Evolutionary conservation across 495 filamentous ascomycete genomes (phyloP), one percentile per base, ranked within the genome.

Genomic region (Stereocaulon alpinum): DNA sequence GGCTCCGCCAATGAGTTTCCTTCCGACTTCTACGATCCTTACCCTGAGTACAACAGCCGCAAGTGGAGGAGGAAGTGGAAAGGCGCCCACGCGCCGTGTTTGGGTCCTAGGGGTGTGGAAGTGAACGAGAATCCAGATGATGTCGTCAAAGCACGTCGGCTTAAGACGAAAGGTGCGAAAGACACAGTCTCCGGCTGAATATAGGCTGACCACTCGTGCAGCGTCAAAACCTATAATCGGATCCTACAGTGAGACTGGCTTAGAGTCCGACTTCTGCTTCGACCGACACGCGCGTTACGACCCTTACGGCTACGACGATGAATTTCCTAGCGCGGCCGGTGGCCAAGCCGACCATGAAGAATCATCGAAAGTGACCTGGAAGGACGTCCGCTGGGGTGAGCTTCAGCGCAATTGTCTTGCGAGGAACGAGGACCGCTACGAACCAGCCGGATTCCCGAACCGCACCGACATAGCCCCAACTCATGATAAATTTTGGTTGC

Each of bases 331-430:
- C 7, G 34, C 34, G 9, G 34, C 34, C 34, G 62, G 63, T 6
- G 61, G 65, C 17, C 55, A 49, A 53, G 57, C 27, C 10, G 17
- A 61, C 62, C 7, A 63, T 62, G n/a, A 64, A 64, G 29, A 53
- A 50, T 9, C 63, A 61, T 40, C 60, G 0, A 64, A 63, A 12
- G 65, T 85, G n/a, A 70, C 83, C 17, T 93, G 87, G 88, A 72
- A 82, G 30, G 70, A 71, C 0, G 79, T 90, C 24, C 74, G 81
- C 55, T 95, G 90, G 90, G 82, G 84, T 10, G 62, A 75, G 4
- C 71, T 94, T 5, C 87, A 92, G 67, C 66, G 77, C 17, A 64
- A 77, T 17, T 95, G 90, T 61, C 53, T 80, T 0, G 66, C 78
- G 51, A 68, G 68, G 42, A 94, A 95, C 66, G 71, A 75, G 47